Base-by-base conservation (phyloP, 495 filamentous ascomycete species). In the Xeromyces bisporus region DNA sequence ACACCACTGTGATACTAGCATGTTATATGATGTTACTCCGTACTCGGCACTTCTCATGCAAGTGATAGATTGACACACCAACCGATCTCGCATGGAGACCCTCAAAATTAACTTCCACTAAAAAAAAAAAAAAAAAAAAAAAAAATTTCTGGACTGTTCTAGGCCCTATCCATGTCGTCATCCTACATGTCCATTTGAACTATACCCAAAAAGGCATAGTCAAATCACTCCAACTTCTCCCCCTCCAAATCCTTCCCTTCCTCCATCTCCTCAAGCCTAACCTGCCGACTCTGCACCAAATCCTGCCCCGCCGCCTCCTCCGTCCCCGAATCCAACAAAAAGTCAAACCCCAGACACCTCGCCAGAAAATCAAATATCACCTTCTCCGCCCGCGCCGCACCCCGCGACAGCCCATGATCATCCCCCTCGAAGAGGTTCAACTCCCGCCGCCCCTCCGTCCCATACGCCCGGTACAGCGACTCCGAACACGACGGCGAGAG, bases 371-470 rank as follows among this genome's bases (percentile, higher is more conserved):
- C 41, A 6, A 55, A 50, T 10, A 64, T 37, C 46, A 48, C 40
- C 20, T 30, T 40, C 40, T 61, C 55, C 1, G 44, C 54, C 34
- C 44, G 26, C 31, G 29, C 27, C 15, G 48, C 44, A 31, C 56
- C 55, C 29, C 31, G n/a, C 15, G 39, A 51, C 24, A 64, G 33
- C 20, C 50, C 50, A 44, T 66, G 58, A 42, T 60, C 47, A 34
- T 62, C 58, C 0, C 50, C 40, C 3, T 53, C 47, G 40, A 60
- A 62, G 1, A 65, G 38, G 31, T 58, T 45, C 32, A 63, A 17
- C 43, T 43, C 39, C 15, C 51, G 43, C 3, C 48, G 31, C 10
- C 53, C 53, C 23, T 30, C 37, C 0, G 26, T 28, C 0, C 56
- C 55, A 42, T 65, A 65, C 46, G 30, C 26, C 1, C 36, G 33